These are phyloP conservation scores for Euclidium syriacum DNA, from an alignment of 345 rosid species.

Conservation along the genomic window DNA sequence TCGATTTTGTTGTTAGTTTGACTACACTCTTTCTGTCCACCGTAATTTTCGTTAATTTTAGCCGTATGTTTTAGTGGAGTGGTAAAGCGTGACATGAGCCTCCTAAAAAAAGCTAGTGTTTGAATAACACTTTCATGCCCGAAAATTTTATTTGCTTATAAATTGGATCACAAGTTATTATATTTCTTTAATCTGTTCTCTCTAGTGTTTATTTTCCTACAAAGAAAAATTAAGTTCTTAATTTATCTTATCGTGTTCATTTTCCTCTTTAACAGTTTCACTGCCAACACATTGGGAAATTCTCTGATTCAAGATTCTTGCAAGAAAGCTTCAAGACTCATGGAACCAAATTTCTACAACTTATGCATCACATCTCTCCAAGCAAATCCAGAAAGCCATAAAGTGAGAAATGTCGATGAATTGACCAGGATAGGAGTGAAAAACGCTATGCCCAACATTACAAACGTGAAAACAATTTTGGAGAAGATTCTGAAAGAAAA, in stretches of 20 bases:
- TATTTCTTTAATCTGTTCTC: background rate
- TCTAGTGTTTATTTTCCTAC: background rate
- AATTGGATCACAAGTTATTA: background rate
- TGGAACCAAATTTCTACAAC: conserved; percentile 1
- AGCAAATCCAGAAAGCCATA: conserved; percentile 27
- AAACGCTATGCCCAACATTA: conserved; percentile 14
- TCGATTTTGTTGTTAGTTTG: too few relatives aligned
- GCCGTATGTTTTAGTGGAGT: background rate
- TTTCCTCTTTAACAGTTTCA: background rate
- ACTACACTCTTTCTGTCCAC: background rate
- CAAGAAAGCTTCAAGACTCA: conserved; percentile 17
- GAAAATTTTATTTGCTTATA: conserved; percentile 1
- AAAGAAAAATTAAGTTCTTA: background rate
- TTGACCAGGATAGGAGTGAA: conserved; percentile 8
- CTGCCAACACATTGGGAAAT: background rate
- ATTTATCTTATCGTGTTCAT: background rate
- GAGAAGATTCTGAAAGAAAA: conserved; percentile 1
- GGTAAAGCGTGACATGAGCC: background rate
- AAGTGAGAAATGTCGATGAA: conserved; percentile 9
- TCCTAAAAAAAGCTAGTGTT: background rate
- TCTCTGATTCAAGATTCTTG: conserved; percentile 25
- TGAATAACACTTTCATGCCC: background rate
- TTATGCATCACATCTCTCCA: conserved; percentile 31
- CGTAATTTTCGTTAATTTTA: background rate
- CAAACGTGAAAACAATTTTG: conserved; percentile 1